phyloP scores from a whole-genome alignment of 1,284 basidiomycete genomes.

The Termitomyces sp. region DNA sequence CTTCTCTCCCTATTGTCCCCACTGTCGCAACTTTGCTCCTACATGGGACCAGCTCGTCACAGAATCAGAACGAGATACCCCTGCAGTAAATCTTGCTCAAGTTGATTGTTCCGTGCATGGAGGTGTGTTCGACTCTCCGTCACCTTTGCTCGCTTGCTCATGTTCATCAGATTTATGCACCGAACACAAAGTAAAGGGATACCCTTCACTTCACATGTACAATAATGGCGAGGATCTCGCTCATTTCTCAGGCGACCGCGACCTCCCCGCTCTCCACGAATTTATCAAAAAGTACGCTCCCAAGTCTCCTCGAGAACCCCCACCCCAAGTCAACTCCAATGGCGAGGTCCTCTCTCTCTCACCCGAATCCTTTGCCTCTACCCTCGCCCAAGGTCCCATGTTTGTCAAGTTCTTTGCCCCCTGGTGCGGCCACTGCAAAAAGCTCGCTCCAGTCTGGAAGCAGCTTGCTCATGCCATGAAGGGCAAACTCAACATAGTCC shows the following conservation, averaged over 20 bases:
- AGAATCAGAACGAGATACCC: slow-evolving; percentile 35
- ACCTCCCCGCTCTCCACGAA: slow-evolving; percentile 27
- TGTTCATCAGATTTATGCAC: slow-evolving; percentile 60
- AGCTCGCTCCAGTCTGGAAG: slow-evolving; percentile 76
- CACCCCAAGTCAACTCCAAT: slow-evolving; percentile 40
- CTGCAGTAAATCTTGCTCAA: slow-evolving; percentile 73
- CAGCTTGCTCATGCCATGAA: slow-evolving; percentile 68
- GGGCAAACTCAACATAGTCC: slow-evolving; percentile 67
- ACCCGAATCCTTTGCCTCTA: slow-evolving; percentile 43
- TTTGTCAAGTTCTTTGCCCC: slow-evolving; percentile 93
- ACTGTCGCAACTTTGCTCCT: slow-evolving; percentile 75
- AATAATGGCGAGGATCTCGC: slow-evolving; percentile 60
- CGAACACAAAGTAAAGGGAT: slow-evolving; percentile 32
- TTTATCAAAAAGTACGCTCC: slow-evolving; percentile 28
- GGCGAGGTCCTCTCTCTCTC: slow-evolving; percentile 62
- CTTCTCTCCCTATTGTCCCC: slow-evolving; percentile 77
- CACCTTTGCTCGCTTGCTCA: neutral
- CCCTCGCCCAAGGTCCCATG: slow-evolving; percentile 55
- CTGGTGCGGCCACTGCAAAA: slow-evolving; percentile 94
- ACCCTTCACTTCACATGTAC: slow-evolving; percentile 57
- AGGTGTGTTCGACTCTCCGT: neutral
- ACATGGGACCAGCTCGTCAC: slow-evolving; percentile 47
- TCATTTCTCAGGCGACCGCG: slow-evolving; percentile 43
- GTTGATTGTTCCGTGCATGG: slow-evolving; percentile 58
- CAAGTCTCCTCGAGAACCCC: neutral